These are phyloP conservation scores for Paratinospora sagittata DNA, from an alignment of 164 flowering plant species.

Conservation along the genomic window DNA sequence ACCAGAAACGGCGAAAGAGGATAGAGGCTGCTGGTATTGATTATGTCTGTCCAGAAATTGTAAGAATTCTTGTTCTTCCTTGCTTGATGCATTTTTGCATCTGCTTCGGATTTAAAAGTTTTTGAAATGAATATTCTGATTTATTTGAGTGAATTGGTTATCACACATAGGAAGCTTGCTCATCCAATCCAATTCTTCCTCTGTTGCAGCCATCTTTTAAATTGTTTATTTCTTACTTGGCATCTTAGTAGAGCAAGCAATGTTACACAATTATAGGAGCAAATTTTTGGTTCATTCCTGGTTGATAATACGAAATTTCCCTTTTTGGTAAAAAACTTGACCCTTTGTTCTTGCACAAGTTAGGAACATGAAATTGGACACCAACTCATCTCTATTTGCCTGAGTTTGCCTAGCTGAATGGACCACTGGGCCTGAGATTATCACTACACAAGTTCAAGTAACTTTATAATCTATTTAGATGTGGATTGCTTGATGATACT, in stretches of 20 bases:
- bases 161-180: neutral
- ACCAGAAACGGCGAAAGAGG: constrained; percentile 51
- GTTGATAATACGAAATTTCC: too few species aligned
- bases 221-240: neutral
- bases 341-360: too few species aligned
- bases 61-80: constrained; percentile 32
- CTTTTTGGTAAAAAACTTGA: neutral
- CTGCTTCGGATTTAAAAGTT: neutral
- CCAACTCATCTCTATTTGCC: too few species aligned
- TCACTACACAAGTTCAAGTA: too few species aligned
- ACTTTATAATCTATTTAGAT: too few species aligned
- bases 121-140: neutral
- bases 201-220: neutral
- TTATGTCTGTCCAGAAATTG: constrained; percentile 79
- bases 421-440: too few species aligned
- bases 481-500: too few species aligned
- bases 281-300: neutral
- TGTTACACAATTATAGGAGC: neutral
- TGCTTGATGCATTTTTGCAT: neutral
- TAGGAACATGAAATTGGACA: too few species aligned
- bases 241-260: neutral
- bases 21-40: constrained; percentile 90
- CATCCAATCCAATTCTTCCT: neutral
- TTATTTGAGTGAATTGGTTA: neutral
- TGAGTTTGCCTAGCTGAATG: too few species aligned